Percentiles rank a stretch among this genome's conserved stretches.
Evolutionary conservation across 331 rosid genomes (phyloP).

Genomic region (Malus hybrid): DNA sequence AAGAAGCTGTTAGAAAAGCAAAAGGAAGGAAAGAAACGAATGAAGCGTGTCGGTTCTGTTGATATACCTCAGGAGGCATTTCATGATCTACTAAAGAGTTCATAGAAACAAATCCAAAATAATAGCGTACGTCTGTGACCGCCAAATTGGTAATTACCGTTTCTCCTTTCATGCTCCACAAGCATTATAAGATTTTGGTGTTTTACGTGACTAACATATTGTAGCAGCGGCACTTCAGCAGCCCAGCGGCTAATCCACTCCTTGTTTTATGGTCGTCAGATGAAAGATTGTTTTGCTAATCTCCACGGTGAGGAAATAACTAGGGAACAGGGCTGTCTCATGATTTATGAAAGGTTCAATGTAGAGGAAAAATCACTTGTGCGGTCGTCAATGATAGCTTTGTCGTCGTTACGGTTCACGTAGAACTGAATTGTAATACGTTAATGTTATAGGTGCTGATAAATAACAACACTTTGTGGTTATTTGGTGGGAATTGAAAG

Average conservation of each 20-base stretch:
- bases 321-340: neutral
- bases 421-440: neutral
- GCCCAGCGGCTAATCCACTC: neutral
- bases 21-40: conserved; percentile 96
- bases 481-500: neutral
- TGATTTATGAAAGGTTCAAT: neutral
- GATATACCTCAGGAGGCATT: conserved; percentile 98
- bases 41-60: conserved; percentile 93
- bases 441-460: neutral
- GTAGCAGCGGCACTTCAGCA: neutral
- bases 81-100: conserved; percentile 78
- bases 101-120: conserved; percentile 26
- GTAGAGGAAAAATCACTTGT: neutral
- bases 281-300: neutral
- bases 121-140: neutral
- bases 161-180: neutral
- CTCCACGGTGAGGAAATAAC: neutral
- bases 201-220: no score
- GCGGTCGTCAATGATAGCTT: neutral
- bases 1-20: conserved; percentile 93
- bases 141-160: conserved; percentile 17
- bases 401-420: neutral
- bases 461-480: neutral
- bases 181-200: no score
- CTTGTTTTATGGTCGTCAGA: neutral